phyloP scores from a whole-genome alignment of 345 rosid genomes.

The Heritiera littoralis region DNA sequence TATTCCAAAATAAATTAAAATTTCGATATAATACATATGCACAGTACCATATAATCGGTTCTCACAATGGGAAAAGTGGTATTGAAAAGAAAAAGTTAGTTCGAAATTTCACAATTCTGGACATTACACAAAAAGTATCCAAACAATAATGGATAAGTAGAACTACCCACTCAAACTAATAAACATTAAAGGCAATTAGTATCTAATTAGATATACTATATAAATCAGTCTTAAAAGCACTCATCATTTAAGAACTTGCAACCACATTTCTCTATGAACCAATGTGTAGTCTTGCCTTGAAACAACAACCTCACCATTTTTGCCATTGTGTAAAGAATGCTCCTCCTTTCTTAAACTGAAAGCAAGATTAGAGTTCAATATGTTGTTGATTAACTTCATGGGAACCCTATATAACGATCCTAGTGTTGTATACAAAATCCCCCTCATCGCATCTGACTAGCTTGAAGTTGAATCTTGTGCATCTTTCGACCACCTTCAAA shows the following conservation, averaged over 20 bases:
- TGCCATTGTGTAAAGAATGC: conserved; percentile 48
- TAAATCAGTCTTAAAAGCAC: conserved; percentile 16
- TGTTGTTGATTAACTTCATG: conserved; percentile 90
- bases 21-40: too few species aligned
- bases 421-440: conserved; percentile 61
- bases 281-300: conserved; percentile 90
- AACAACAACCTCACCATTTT: conserved; percentile 69
- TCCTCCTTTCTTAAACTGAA: conserved; percentile 79
- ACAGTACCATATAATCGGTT: too few species aligned
- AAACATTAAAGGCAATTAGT: not conserved
- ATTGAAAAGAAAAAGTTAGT: too few species aligned
- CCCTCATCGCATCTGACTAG: conserved; percentile 58
- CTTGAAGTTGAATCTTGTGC: conserved; percentile 51
- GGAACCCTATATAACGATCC: conserved; percentile 75
- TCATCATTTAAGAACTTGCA: conserved; percentile 88
- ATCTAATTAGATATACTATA: not conserved
- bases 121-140: not conserved
- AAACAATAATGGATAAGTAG: not conserved
- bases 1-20: too few species aligned
- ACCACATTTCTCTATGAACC: conserved; percentile 95
- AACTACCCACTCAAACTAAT: not conserved
- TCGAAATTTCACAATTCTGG: too few species aligned
- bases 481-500: conserved; percentile 92
- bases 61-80: too few species aligned
- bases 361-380: conserved; percentile 75